Percentiles rank a stretch among this genome's conserved stretches.
phyloP scores from a whole-genome alignment of 2,329 filamentous ascomycete genomes.

The Madurella mycetomatis region DNA sequence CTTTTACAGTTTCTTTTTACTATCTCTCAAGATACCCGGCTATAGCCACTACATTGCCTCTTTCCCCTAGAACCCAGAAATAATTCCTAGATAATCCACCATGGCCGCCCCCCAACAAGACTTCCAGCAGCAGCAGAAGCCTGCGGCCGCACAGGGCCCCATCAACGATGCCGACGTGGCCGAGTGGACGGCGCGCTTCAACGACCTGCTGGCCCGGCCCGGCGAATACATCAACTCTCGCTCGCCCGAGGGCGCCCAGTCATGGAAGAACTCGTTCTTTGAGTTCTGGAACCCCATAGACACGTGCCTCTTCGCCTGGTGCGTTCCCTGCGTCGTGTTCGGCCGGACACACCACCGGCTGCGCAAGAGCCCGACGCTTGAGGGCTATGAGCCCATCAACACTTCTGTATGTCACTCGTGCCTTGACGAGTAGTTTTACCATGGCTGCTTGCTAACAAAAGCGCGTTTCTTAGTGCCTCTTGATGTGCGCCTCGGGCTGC shows the following conservation, averaged over 20 bases:
- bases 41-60: background rate
- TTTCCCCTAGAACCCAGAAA: background rate
- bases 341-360: slow-evolving; percentile 46
- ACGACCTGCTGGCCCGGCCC: slow-evolving; percentile 40
- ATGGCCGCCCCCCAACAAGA: slow-evolving; percentile 23
- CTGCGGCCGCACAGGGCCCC: slow-evolving; percentile 30
- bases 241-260: slow-evolving; percentile 35
- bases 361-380: slow-evolving; percentile 36
- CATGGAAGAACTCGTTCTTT: slow-evolving; percentile 41
- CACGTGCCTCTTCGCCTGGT: slow-evolving; percentile 43
- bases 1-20: background rate
- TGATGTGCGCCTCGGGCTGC: slow-evolving; percentile 40
- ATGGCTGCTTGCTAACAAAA: slow-evolving; percentile 2
- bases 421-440: background rate
- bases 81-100: slow-evolving; percentile 2
- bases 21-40: background rate
- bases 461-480: slow-evolving; percentile 33
- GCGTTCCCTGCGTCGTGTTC: slow-evolving; percentile 45
- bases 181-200: slow-evolving; percentile 42
- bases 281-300: slow-evolving; percentile 43
- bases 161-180: slow-evolving; percentile 41
- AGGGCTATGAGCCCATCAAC: slow-evolving; percentile 45
- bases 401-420: slow-evolving; percentile 36
- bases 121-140: slow-evolving; percentile 12
- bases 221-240: slow-evolving; percentile 40